A percentile compares a stretch with the other conserved stretches of the same genome.
phyloP scores from a whole-genome alignment of 78 protist genomes.

The Dictyostelium firmibasis region DNA sequence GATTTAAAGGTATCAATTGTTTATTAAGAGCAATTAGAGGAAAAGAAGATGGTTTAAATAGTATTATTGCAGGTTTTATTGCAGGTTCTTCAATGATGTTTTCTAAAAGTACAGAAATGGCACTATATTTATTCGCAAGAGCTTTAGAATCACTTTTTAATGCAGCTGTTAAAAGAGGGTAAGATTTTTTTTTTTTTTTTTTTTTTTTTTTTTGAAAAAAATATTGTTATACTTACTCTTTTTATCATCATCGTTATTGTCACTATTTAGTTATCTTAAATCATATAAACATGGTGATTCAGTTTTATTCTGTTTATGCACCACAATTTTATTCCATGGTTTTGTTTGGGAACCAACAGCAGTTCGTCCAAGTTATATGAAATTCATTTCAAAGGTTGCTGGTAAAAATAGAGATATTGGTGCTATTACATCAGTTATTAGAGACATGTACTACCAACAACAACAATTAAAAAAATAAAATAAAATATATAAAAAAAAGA shows the following conservation, averaged over 20 bases:
- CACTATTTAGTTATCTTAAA: slow-evolving; percentile 31
- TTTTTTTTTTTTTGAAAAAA: not conserved
- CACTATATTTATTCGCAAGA: slow-evolving; percentile 71
- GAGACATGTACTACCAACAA: slow-evolving; percentile 16
- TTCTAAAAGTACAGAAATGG: slow-evolving; percentile 72
- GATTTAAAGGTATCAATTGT: slow-evolving; percentile 53
- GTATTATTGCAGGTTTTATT: slow-evolving; percentile 52
- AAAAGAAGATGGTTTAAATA: slow-evolving; percentile 69
- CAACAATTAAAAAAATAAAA: not conserved
- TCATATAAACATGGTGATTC: slow-evolving; percentile 74
- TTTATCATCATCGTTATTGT: not conserved
- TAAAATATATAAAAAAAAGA: not conserved
- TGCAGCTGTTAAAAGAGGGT: slow-evolving; percentile 76
- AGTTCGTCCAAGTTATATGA: slow-evolving; percentile 67
- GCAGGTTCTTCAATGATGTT: slow-evolving; percentile 65
- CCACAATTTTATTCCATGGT: slow-evolving; percentile 57
- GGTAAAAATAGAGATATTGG: slow-evolving; percentile 49
- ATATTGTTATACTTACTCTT: not conserved
- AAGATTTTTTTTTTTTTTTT: not conserved
- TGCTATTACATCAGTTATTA: slow-evolving; percentile 16
- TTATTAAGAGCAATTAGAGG: slow-evolving; percentile 45
- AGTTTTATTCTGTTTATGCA: slow-evolving; percentile 52
- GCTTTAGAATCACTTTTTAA: slow-evolving; percentile 73
- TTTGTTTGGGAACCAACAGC: slow-evolving; percentile 79
- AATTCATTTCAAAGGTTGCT: slow-evolving; percentile 59